Evolutionary conservation across 2,329 filamentous ascomycete species (phyloP), one percentile per base, ranked within the genome.

Genomic region (Drechslera avenae): DNA sequence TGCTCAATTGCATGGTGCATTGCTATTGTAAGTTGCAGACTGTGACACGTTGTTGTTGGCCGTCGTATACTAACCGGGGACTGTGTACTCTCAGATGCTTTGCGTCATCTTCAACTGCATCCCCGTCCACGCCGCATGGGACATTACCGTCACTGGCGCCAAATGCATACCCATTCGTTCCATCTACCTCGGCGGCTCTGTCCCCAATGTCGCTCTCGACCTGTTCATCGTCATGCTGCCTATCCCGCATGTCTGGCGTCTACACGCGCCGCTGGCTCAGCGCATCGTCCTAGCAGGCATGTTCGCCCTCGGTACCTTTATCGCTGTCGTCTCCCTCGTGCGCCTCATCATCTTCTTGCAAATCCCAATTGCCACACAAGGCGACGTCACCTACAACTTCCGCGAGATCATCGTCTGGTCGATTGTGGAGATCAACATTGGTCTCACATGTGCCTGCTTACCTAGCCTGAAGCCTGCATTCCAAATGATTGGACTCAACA

Each of bases 201-300:
- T 65, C 2, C 63, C 64, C 6, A 67, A 66, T 39, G 60, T 66
- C 19, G 50, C 63, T n/a, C 57, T 59, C 14, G 64, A 66, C 46
- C 14, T 57, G 5, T 37, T 66, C 28, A 35, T 67, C 5, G 51
- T 67, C 17, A 23, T 58, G n/a, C 52, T 67, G 52, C 64, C 64
- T 4, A 36, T 67, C 1, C 64, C 63, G 5, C 62, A 65, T 46
- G 63, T 67, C 9, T 63, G 57, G 63, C 48, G 51, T 5, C 49
- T 67, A 8, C 55, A 67, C 14, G 61, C 61, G 1, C 54, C 60
- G 5, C 13, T 66, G 23, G 54, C 54, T 1, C 64, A 65, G 42
- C 57, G 60, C 30, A 43, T 66, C 36, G 39, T 66, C 3, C 51
- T 67, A 14, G 58, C 50, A 3, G 54, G 56, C 42, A 62, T 67